Evolutionary conservation across 2,329 filamentous ascomycete species (phyloP).

Genomic region (Paraconiothyrium brasiliense): DNA sequence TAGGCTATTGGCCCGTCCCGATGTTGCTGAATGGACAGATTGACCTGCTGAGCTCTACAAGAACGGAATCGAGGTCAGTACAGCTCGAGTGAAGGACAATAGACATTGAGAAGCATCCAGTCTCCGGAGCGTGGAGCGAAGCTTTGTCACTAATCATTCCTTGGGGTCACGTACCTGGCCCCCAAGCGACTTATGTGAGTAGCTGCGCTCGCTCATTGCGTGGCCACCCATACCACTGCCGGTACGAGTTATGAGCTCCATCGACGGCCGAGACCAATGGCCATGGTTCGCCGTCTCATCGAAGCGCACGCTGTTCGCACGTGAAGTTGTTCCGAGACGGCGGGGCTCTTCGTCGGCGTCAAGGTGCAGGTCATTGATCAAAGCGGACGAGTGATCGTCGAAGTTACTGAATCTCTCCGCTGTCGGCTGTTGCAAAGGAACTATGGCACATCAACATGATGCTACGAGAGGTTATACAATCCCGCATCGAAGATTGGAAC

Average conservation of each 20-base stretch:
- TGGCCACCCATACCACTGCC: conserved; percentile 81
- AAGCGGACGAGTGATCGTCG: conserved; percentile 83
- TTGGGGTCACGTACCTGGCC: conserved; percentile 62
- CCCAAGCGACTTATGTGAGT: conserved; percentile 96
- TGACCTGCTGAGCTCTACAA: conserved; percentile 81
- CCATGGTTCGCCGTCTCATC: conserved; percentile 94
- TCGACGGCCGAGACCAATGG: conserved; percentile 85
- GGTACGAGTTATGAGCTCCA: conserved; percentile 82
- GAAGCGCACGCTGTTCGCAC: conserved; percentile 96
- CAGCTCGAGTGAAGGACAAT: not conserved
- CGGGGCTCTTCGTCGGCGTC: conserved; percentile 88
- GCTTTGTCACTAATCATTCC: not conserved
- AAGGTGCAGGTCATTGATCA: conserved; percentile 82
- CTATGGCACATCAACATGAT: conserved; percentile 57
- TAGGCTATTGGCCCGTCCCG: conserved; percentile 86
- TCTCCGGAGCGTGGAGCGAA: not conserved
- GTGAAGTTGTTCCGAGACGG: conserved; percentile 84
- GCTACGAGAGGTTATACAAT: not conserved
- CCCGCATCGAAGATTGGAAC: not conserved
- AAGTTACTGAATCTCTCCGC: conserved; percentile 84
- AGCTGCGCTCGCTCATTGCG: conserved; percentile 85
- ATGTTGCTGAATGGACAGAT: conserved; percentile 78
- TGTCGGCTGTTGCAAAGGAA: conserved; percentile 80
- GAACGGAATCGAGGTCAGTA: not conserved
- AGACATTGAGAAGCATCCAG: not conserved